Conservation (phyloP, 805 yeast species). For the Myxozyma kluyveri region DNA sequence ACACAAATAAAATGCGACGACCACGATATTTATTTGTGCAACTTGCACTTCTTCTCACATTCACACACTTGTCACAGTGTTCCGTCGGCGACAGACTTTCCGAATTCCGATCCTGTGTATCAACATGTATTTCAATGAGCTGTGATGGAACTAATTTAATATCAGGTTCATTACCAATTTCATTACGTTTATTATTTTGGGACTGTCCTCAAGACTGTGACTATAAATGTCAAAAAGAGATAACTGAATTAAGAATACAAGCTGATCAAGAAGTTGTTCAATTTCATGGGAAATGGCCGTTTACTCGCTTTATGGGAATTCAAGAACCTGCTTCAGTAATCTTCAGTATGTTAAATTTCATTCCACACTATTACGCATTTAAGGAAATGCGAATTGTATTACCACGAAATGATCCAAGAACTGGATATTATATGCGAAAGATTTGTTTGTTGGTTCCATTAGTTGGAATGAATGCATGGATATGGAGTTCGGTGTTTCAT, state of each 20-base stretch:
- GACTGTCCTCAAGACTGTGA: conserved; percentile 80
- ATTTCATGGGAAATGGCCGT: conserved; percentile 99
- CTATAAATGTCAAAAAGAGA: conserved; percentile 80
- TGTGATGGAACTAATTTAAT: conserved; percentile 37
- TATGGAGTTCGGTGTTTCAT: conserved; percentile 81
- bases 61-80: no score
- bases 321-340: conserved; percentile 82
- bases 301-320: conserved; percentile 66
- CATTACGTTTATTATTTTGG: conserved; percentile 58
- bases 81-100: conserved; percentile 54
- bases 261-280: conserved; percentile 62
- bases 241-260: conserved; percentile 55
- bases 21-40: no score
- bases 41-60: no score
- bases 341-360: conserved; percentile 69
- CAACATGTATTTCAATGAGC: conserved; percentile 40
- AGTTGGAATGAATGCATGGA: conserved; percentile 84
- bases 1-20: no score
- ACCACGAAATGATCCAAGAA: conserved; percentile 23
- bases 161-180: conserved; percentile 42
- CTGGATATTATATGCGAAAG: conserved; percentile 29
- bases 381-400: conserved; percentile 14
- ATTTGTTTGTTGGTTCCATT: conserved; percentile 51
- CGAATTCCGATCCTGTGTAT: conserved; percentile 49
- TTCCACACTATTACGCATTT: conserved; percentile 56